Conservation (phyloP, 345 rosid genomes). For the Nephelium lappaceum region DNA sequence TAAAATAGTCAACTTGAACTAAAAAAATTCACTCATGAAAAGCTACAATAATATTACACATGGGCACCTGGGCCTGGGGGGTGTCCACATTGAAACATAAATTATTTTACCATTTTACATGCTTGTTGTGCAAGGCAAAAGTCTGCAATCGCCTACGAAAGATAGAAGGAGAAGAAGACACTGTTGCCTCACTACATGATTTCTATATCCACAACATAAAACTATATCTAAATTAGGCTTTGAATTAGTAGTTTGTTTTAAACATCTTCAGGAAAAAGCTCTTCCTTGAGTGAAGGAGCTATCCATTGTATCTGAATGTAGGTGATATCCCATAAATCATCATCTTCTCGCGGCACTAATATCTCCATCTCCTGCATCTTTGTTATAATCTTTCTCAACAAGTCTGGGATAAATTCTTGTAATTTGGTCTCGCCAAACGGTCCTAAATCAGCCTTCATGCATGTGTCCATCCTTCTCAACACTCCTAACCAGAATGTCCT, state of each 20-base stretch:
- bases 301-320: conserved; percentile 95
- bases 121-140: neutral
- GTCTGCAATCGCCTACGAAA: neutral
- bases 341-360: conserved; percentile 60
- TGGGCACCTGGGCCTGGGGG: neutral
- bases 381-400: conserved; percentile 64
- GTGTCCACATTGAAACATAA: neutral
- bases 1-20: conserved; percentile 2
- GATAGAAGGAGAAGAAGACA: neutral
- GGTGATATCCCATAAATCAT: conserved; percentile 84
- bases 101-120: neutral
- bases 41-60: neutral
- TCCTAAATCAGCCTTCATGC: conserved; percentile 88
- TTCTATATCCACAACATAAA: neutral
- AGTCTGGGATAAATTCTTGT: conserved; percentile 56
- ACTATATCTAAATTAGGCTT: neutral
- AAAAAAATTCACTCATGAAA: neutral
- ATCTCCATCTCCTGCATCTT: conserved; percentile 73
- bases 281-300: conserved; percentile 85
- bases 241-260: neutral
- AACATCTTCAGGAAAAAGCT: conserved; percentile 66
- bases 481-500: conserved; percentile 92
- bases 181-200: neutral
- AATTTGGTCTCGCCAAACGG: conserved; percentile 60
- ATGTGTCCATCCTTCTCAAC: conserved; percentile 93